Percentiles rank a stretch among this genome's conserved stretches.
Conservation (phyloP, 2,329 filamentous ascomycete genomes). For the Apiospora marii region DNA sequence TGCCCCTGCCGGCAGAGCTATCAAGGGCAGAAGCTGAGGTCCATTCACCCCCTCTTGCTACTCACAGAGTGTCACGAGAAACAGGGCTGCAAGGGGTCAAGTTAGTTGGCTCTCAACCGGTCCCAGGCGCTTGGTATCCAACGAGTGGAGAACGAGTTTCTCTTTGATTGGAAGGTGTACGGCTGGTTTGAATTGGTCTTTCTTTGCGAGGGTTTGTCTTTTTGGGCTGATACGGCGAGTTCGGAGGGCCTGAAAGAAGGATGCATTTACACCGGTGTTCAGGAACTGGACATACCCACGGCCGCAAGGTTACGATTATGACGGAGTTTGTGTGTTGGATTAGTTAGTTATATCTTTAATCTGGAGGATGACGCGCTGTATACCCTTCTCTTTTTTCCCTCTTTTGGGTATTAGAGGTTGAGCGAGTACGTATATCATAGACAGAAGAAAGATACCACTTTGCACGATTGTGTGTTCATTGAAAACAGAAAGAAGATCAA, state of each 20-base stretch:
- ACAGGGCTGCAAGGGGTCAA: neutral
- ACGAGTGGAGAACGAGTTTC: neutral
- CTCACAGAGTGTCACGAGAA: neutral
- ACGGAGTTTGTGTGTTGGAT: conserved; percentile 9
- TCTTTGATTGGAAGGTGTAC: conserved; percentile 18
- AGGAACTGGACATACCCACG: conserved; percentile 19
- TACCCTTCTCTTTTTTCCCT: neutral
- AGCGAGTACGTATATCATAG: neutral
- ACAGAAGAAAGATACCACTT: neutral
- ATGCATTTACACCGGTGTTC: conserved; percentile 28
- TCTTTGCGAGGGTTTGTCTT: conserved; percentile 8
- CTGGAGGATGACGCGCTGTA: neutral
- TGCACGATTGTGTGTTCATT: neutral
- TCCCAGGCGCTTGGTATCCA: neutral
- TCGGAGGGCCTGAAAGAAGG: conserved; percentile 19
- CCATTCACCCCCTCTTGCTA: neutral
- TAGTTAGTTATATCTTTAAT: conserved; percentile 8
- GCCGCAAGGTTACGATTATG: conserved; percentile 13
- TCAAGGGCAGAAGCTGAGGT: conserved; percentile 34
- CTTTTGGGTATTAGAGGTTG: neutral
- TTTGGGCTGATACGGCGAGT: neutral
- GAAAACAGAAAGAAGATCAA: neutral
- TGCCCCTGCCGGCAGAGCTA: conserved; percentile 48
- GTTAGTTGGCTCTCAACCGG: neutral
- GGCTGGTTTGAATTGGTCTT: conserved; percentile 10